These are phyloP conservation scores for Crithidia bombi DNA, from an alignment of 208 protist genomes.

Conservation along the genomic window DNA sequence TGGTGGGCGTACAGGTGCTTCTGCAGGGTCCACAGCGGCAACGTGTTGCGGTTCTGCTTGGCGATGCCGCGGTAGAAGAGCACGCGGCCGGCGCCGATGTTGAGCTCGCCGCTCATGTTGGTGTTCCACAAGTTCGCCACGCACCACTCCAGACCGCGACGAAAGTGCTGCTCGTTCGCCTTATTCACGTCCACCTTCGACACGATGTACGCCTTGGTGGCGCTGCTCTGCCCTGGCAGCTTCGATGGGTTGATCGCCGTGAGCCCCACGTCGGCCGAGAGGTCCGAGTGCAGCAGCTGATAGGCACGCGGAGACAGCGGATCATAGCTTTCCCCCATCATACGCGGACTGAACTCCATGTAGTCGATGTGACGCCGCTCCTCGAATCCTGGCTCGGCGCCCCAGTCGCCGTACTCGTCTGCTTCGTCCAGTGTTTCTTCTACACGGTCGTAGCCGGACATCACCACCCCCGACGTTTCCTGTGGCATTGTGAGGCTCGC, in stretches of 20 bases:
- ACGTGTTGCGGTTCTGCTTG: conserved; percentile 86
- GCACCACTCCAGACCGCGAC: conserved; percentile 80
- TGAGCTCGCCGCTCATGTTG: conserved; percentile 88
- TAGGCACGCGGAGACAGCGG: conserved; percentile 70
- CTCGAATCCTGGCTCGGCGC: conserved; percentile 86
- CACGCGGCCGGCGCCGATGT: conserved; percentile 82
- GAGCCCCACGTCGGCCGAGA: conserved; percentile 70
- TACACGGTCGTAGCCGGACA: conserved; percentile 74
- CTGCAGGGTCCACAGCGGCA: conserved; percentile 86
- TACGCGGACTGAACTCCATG: conserved; percentile 71
- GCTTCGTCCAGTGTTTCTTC: conserved; percentile 88
- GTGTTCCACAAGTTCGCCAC: conserved; percentile 91
- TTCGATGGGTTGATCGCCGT: conserved; percentile 47
- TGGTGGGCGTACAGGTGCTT: conserved; percentile 79
- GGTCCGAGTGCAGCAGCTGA: conserved; percentile 85
- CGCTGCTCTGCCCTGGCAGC: conserved; percentile 73
- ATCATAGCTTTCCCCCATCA: conserved; percentile 76
- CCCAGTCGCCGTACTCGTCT: conserved; percentile 94
- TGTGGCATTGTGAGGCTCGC: conserved; percentile 41
- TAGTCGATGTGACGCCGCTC: conserved; percentile 72
- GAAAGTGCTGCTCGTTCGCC: conserved; percentile 82
- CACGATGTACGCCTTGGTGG: conserved; percentile 47
- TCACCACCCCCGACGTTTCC: conserved; percentile 34
- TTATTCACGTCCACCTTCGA: conserved; percentile 58
- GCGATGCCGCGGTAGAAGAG: conserved; percentile 85